Evolutionary conservation across 306 rosid genomes (phyloP).

Genomic region (Lathyrus oleraceus): DNA sequence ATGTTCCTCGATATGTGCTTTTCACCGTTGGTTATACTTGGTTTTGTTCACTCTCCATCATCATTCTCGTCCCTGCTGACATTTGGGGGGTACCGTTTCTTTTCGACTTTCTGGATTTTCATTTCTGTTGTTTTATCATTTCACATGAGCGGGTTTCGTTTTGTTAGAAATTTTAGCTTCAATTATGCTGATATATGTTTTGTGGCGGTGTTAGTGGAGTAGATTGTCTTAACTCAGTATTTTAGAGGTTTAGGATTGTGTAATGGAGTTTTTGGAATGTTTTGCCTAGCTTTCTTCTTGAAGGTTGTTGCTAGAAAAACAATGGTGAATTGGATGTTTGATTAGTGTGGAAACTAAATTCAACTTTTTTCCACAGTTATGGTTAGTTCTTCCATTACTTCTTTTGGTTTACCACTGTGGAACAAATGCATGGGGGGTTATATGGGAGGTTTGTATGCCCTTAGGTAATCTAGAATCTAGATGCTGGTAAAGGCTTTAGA

Average conservation of each 20-base stretch:
- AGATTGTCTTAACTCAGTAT: not conserved
- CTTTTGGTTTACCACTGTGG: not conserved
- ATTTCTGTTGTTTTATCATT: not conserved
- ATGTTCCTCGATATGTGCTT: conserved; percentile 81
- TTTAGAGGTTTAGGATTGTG: not conserved
- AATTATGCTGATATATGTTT: not conserved
- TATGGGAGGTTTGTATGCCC: conserved; percentile 6
- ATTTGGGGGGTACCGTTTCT: conserved; percentile 76
- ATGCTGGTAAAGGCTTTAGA: not conserved
- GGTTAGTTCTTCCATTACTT: not conserved
- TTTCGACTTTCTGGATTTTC: not conserved
- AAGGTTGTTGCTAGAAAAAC: not conserved
- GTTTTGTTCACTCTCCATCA: conserved; percentile 88
- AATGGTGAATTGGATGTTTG: conserved; percentile 25
- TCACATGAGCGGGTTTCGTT: not conserved
- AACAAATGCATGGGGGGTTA: not conserved
- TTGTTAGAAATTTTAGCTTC: not conserved
- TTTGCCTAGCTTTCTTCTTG: not conserved
- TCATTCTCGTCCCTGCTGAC: conserved; percentile 93
- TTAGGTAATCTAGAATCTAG: not conserved
- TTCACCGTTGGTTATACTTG: conserved; percentile 93
- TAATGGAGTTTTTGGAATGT: not conserved
- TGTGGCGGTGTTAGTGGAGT: not conserved
- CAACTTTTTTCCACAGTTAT: no score
- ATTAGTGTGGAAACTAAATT: conserved; percentile 3